Evolutionary conservation across 768 basidiomycete species (phyloP), one percentile per base, ranked within the genome.

Genomic region (Tricholomella constricta): DNA sequence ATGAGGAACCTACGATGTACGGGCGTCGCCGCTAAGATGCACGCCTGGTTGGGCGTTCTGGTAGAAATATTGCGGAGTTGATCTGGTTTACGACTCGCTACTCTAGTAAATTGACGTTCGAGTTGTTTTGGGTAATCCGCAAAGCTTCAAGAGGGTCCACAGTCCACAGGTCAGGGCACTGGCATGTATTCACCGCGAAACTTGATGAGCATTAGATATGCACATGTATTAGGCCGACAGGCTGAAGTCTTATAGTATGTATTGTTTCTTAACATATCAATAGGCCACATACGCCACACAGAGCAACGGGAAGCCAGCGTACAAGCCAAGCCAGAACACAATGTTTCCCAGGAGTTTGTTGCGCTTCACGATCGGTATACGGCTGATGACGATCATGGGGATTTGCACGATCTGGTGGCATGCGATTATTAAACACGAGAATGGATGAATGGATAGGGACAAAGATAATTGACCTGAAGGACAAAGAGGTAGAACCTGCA

Each of bases 321-420:
- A 91, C 22, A 98, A 79, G 2, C 94, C 94, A 19, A 94, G 58
- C 97, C 97, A 99, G 68, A 99, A 98, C 27, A 96, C 83, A 41
- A 94, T 69, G 56, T 91, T 91, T 1, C 89, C 89, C 64, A 96
- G 67, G 4, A 89, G 79, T 62, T 85, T 89, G 72, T 95, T 95
- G 55, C 81, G 78, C 68, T 87, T 88, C 62, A 98, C 83, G 27
- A 77, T 73, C 3, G 93, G 88, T 9, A 89, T 73, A 1, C 91
- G 81, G 19, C 92, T 88, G 29, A 94, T 56, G 5, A 88, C 77
- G 57, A 98, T 98, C 57, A 99, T 77, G 0, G 96, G 96, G 22
- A 99, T 85, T 73, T 98, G 96, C 20, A 86, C 81, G 67, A 97
- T 83, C 80, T 96, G 72, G 23, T 34, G 5, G 12, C 3, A 2